A percentile compares a stretch with the other conserved stretches of the same genome.
Conservation (phyloP, 257 asterid genomes). For the Echites panduratus region DNA sequence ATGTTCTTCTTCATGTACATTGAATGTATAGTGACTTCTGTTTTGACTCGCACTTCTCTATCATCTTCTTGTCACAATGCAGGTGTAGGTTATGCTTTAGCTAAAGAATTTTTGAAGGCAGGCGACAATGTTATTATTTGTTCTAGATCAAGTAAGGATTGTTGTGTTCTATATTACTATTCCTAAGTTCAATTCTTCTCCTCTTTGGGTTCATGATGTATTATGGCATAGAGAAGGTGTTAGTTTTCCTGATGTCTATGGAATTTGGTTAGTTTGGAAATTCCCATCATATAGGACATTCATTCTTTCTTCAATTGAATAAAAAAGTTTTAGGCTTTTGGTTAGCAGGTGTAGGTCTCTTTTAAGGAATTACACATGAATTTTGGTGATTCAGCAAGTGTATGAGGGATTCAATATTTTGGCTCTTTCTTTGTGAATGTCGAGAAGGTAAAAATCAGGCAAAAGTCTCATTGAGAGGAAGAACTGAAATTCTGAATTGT, state of each 20-base stretch:
- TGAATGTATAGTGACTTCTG: not conserved
- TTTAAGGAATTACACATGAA: not conserved
- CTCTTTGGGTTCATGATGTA: not conserved
- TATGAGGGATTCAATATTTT: not conserved
- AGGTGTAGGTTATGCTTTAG: conserved; percentile 97
- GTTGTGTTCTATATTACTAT: not conserved
- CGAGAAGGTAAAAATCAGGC: not conserved
- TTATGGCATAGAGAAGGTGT: not conserved
- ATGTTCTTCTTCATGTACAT: not conserved
- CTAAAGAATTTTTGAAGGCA: conserved; percentile 76
- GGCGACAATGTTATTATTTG: conserved; percentile 89
- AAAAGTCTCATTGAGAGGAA: not conserved
- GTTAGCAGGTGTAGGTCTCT: not conserved
- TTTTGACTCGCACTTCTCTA: conserved; percentile 1
- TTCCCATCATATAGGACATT: not conserved
- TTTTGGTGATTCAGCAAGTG: not conserved
- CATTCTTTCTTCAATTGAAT: not conserved
- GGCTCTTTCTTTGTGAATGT: not conserved
- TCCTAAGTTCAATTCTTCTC: not conserved
- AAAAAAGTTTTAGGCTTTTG: not conserved
- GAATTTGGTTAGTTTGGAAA: not conserved
- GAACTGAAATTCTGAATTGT: not conserved
- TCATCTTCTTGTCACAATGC: conserved; percentile 22
- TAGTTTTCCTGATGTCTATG: not conserved
- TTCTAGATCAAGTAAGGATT: conserved; percentile 71